phyloP scores from a whole-genome alignment of 345 rosid genomes.

The Lepidium aucheri region DNA sequence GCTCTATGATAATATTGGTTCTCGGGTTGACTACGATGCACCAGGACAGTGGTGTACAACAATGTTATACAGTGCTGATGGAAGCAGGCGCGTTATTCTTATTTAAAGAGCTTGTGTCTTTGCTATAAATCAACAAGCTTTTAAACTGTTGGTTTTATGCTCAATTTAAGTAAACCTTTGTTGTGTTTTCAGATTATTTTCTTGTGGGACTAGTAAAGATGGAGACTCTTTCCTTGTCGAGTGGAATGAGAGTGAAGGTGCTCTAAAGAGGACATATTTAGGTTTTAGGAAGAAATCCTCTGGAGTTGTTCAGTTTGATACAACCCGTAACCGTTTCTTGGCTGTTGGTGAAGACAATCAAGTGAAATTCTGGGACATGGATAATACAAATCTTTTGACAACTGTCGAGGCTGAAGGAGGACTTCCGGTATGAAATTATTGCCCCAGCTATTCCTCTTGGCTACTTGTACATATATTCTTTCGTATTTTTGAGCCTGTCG shows the following conservation, averaged over 20 bases:
- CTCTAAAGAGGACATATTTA: constrained; percentile 47
- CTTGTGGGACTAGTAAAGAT: constrained; percentile 78
- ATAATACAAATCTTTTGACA: constrained; percentile 40
- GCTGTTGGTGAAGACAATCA: constrained; percentile 67
- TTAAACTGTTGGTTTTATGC: background rate
- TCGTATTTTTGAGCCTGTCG: background rate
- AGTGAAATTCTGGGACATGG: constrained; percentile 77
- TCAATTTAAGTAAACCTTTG: background rate
- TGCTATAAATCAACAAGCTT: background rate
- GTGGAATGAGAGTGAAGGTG: constrained; percentile 82
- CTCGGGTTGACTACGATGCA: constrained; percentile 85
- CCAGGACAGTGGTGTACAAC: constrained; percentile 84
- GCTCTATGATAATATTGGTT: constrained; percentile 72
- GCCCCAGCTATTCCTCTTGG: background rate
- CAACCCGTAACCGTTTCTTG: constrained; percentile 52
- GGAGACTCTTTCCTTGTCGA: constrained; percentile 73
- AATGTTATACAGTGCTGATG: constrained; percentile 86
- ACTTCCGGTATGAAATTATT: constrained; percentile 39
- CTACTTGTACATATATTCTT: background rate
- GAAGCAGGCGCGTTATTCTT: constrained; percentile 50
- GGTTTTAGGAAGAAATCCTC: constrained; percentile 59
- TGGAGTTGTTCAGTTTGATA: constrained; percentile 65
- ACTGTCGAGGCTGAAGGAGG: constrained; percentile 68
- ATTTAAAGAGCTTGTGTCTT: background rate
- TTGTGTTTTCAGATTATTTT: constrained; percentile 46